Evolutionary conservation across 2,329 filamentous ascomycete genomes (phyloP), one percentile per base, ranked within the genome.

Genomic region (Arthrinium puccinioides): DNA sequence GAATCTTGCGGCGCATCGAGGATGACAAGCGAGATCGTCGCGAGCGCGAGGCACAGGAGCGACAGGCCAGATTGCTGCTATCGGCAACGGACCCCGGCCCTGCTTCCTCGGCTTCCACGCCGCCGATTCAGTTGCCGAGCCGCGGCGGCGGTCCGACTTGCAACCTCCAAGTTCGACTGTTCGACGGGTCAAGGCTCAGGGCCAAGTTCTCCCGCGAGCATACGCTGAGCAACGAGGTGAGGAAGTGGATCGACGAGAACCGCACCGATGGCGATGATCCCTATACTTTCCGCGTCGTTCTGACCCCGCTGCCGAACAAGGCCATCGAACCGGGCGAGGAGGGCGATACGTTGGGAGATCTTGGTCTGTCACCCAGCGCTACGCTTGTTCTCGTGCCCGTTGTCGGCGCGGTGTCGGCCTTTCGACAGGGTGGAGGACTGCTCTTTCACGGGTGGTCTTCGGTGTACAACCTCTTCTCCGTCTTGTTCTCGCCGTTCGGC

Each of bases 201-300:
- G 74, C 71, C 4, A 78, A 74, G 14, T 94, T 96, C 57, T 66
- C 76, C 9, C 76, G 79, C 16, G 64, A 65, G 3, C 68, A 74
- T 6, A 84, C 74, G 1, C 69, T 96, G 4, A 60, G 66, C 6
- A 65, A 59, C 6, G 75, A 86, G 29, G 80, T 97, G 1, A 75
- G 90, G 7, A 62, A 68, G 6, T 96, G 87, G 85, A 73, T 97
- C 7, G 84, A 90, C 38, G 65, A 72, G 39, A 67, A 74, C 24
- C 68, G 76, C 44, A 65, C 59, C 9, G 73, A 76, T 29, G 73
- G 71, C 15, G 66, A 70, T 21, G 57, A 69, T 10, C 85, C 87
- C 0, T 97, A 88, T 59, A 83, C 74, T 10, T 89, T 97, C 63
- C 87, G 88, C 53, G 78, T 94, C 32, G 80, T 96, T 24, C 70